Evolutionary conservation across 2,329 filamentous ascomycete genomes (phyloP), one percentile per base, ranked within the genome.

Genomic region (Claviceps humidiphila): DNA sequence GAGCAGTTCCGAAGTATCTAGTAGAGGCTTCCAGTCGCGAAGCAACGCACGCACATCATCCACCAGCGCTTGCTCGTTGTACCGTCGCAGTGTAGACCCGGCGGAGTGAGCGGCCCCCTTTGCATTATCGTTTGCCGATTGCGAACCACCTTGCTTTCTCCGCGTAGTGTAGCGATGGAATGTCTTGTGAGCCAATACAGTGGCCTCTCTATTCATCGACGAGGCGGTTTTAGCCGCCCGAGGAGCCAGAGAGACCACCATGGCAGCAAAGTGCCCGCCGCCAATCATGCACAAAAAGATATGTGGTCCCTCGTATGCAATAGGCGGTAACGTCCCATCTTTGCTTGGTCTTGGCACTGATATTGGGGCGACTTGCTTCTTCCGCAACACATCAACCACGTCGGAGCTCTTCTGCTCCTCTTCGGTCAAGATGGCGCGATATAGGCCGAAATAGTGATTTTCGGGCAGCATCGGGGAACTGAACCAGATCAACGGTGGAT

Each of bases 261-360:
- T 97, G 49, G 87, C 93, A 0, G 93, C 93, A 64, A 98, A 98
- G 66, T 98, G 93, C 0, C 93, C 93, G 54, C 93, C 93, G 24
- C 93, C 93, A 49, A 98, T 95, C 93, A 98, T 98, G 68, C 90
- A 97, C 47, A 98, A 78, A 64, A 98, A 97, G 49, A 95, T 82
- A 64, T 97, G 90, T 2, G 89, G 88, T 7, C 84, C 83, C 24
- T 82, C 80, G 63, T 84, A 80, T 3, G 73, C 72, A 9, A 77
- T 68, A 1, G 74, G 70, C 2, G 77, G 73, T 5, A 80, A 66
- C 16, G 73, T 71, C 2, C 81, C 79, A 47, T 82, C 81, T 53
- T 80, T 81, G 40, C 74, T 69, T 2, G 77, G 71, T 55, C 77
- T 77, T 37, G 67, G 75, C 52, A 68, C 72, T 43, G 68, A 67